phyloP scores from a whole-genome alignment of 208 protist genomes.

The Acanthamoeba culbertsoni region DNA sequence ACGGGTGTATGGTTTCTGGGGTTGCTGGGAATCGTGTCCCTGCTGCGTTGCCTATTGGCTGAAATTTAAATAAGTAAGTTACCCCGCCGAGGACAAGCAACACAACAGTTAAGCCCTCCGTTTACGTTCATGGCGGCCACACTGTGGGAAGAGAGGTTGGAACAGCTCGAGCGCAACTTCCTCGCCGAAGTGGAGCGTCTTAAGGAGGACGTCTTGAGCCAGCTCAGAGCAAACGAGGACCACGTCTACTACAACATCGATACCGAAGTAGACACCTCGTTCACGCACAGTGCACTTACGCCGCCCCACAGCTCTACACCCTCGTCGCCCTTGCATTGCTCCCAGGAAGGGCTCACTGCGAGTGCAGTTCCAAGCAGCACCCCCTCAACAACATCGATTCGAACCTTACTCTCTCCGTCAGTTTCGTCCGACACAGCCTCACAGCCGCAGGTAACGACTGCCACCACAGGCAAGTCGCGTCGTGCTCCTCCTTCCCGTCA shows the following conservation, averaged over 20 bases:
- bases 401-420: not conserved
- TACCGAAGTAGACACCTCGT: not conserved
- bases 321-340: not conserved
- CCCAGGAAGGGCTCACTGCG: too few relatives aligned
- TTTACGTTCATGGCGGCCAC: too few relatives aligned
- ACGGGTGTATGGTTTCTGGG: too few relatives aligned
- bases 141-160: not conserved
- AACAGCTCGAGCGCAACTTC: not conserved
- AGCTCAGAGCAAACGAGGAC: not conserved
- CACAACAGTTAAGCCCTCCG: too few relatives aligned
- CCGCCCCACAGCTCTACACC: not conserved
- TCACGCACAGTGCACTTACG: not conserved
- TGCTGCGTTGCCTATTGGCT: too few relatives aligned
- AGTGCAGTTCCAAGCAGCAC: too few relatives aligned
- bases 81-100: too few relatives aligned
- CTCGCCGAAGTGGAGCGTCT: not conserved
- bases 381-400: not conserved
- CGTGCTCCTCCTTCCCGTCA: not conserved
- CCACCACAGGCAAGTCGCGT: not conserved
- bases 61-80: too few relatives aligned
- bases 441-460: not conserved
- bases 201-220: not conserved
- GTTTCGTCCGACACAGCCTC: not conserved
- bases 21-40: too few relatives aligned
- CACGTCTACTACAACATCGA: slow-evolving; percentile 1